Percentiles rank a stretch among this genome's conserved stretches.
phyloP scores from a whole-genome alignment of 1,139 yeast species.

The Blastobotrys petasosporus region DNA sequence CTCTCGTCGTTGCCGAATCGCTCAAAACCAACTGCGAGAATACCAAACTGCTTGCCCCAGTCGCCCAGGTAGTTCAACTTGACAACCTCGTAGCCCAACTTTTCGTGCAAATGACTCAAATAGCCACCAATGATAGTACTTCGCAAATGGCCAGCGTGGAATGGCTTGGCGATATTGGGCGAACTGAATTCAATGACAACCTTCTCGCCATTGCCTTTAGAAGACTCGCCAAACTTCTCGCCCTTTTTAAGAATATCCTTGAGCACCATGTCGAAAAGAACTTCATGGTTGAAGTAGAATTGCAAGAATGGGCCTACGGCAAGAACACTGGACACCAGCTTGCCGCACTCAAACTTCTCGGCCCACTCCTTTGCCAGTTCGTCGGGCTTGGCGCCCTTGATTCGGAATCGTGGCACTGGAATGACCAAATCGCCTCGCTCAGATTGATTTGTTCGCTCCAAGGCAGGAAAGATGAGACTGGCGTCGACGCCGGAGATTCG shows the following conservation, averaged over 20 bases:
- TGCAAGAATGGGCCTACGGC: conserved; percentile 92
- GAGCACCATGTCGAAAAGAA: conserved; percentile 62
- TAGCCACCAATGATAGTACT: conserved; percentile 99
- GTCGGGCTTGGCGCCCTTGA: conserved; percentile 80
- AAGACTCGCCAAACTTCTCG: conserved; percentile 63
- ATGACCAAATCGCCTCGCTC: conserved; percentile 92
- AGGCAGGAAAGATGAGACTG: conserved; percentile 68
- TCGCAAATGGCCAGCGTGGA: conserved; percentile 98
- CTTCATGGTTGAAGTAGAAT: conserved; percentile 66
- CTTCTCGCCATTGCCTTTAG: conserved; percentile 69
- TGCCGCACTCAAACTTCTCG: conserved; percentile 43
- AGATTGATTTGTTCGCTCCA: conserved; percentile 79
- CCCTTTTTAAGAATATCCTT: conserved; percentile 62
- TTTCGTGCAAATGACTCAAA: conserved; percentile 81
- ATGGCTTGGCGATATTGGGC: conserved; percentile 97
- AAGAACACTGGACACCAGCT: conserved; percentile 60
- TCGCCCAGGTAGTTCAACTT: conserved; percentile 95
- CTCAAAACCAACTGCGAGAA: conserved; percentile 86
- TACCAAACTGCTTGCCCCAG: conserved; percentile 99
- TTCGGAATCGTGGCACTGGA: conserved; percentile 88
- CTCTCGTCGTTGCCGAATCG: conserved; percentile 77
- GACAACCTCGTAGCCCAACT: conserved; percentile 81
- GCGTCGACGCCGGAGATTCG: conserved; percentile 67
- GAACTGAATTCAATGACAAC: conserved; percentile 87
- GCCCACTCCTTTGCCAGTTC: conserved; percentile 79